Base-by-base conservation (phyloP, 129 eudicot species). In the Artemisia annua region DNA sequence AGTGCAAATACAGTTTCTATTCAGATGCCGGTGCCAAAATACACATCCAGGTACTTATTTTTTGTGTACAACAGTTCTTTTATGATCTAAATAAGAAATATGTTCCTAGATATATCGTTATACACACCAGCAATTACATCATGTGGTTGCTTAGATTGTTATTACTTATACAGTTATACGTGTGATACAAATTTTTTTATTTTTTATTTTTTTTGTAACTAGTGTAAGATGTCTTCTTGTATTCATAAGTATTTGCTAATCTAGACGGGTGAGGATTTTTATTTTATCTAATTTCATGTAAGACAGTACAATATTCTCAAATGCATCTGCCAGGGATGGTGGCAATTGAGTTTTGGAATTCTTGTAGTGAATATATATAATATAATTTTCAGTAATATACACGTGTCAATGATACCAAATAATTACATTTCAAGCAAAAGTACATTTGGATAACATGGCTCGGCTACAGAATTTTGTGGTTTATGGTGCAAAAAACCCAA, bases 11-110 rank as follows among this genome's bases (percentile, higher is more conserved):
- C 98, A 60, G 85, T 93, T 75, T 82, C 70, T 48, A 85, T 86
- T 67, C 96, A 93, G 83, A 89, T 93, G 98, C 98, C 97, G 7
- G 71, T 93, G 67, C 97, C 98, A 59, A 53, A 80, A 43, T 89
- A 81, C 75, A 93, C 98, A 49, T 83, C 89, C 70, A 93, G 98
- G 98, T 90, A 78, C 61, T 70, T 69, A 17, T 26, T 28, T 62
- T 28, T 17, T 75, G 43, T 78, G 51, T 63, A 50, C 70, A 60
- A 24, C 5, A 19, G 43, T 59, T 5, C 5, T 32, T 50, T 18
- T 32, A 75, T 14, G 28, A 75, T 39, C 35, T 19, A 20, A 20
- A 10, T 51, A 39, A 35, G 53, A 17, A 56, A 7, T 43, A n/a
- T 55, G 67, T n/a, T 55, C 30, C 15, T 74, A 22, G 64, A 71